phyloP scores from a whole-genome alignment of 164 flowering plant species.

The Piper betle region DNA sequence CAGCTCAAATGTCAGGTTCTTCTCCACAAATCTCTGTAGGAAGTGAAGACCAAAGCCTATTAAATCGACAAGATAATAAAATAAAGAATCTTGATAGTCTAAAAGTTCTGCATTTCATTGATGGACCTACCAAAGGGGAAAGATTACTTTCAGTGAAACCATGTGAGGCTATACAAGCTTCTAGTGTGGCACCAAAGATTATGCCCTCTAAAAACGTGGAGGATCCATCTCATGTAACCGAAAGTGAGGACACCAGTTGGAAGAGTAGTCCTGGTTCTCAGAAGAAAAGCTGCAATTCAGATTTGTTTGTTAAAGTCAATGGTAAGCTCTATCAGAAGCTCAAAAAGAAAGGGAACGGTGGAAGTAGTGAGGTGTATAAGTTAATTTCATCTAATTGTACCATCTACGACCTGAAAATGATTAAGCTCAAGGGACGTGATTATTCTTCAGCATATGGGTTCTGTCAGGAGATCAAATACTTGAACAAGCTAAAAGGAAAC shows the following conservation, averaged over 20 bases:
- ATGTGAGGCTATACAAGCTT: slow-evolving; percentile 23
- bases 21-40: slow-evolving; percentile 11
- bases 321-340: slow-evolving; percentile 94
- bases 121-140: slow-evolving; percentile 22
- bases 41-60: slow-evolving; percentile 13
- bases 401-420: slow-evolving; percentile 87
- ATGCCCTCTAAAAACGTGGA: slow-evolving; percentile 24
- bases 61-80: slow-evolving; percentile 18
- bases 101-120: slow-evolving; percentile 16
- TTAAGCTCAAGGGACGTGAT: slow-evolving; percentile 97
- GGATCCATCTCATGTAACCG: slow-evolving; percentile 40
- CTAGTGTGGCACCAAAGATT: slow-evolving; percentile 22
- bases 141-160: slow-evolving; percentile 17
- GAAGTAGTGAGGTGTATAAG: slow-evolving; percentile 98
- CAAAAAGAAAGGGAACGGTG: slow-evolving; percentile 96
- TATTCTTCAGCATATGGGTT: slow-evolving; percentile 93
- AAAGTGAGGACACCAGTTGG: slow-evolving; percentile 32
- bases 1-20: slow-evolving; percentile 26
- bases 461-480: slow-evolving; percentile 87
- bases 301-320: slow-evolving; percentile 82
- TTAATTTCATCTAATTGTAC: slow-evolving; percentile 85
- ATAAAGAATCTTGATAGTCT: slow-evolving; percentile 16
- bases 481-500: slow-evolving; percentile 74
- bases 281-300: slow-evolving; percentile 58
- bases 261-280: slow-evolving; percentile 20